Evolutionary conservation across 257 asterid genomes (phyloP).

Genomic region (Plectranthus barbatus): DNA sequence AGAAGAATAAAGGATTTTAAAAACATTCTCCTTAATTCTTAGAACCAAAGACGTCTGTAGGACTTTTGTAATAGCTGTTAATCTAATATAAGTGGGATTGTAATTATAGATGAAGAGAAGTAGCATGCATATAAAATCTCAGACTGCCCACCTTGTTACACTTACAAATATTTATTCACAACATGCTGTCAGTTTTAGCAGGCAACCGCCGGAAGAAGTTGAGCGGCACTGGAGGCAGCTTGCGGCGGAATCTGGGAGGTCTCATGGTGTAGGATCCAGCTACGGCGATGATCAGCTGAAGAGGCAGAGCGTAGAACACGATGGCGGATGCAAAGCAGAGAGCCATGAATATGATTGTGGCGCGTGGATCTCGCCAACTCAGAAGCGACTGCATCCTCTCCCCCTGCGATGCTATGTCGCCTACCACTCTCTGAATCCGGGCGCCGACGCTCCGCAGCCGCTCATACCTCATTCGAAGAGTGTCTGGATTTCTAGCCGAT

Average conservation of each 20-base stretch:
- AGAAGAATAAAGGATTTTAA: too few relatives aligned
- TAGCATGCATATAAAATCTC: too few relatives aligned
- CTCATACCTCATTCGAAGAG: constrained; percentile 46
- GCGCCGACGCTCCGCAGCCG: constrained; percentile 64
- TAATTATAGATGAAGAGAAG: too few relatives aligned
- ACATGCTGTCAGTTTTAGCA: background rate
- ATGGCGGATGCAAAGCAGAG: background rate
- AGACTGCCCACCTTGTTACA: too few relatives aligned
- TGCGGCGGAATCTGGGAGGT: background rate
- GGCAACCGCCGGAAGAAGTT: background rate
- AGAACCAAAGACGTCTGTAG: too few relatives aligned
- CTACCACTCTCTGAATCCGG: constrained; percentile 71
- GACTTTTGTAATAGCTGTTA: too few relatives aligned
- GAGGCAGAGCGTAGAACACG: background rate
- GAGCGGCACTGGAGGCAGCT: background rate
- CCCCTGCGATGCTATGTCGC: constrained; percentile 69
- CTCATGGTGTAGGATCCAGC: background rate
- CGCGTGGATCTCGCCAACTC: constrained; percentile 79
- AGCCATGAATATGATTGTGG: constrained; percentile 50
- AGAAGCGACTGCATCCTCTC: constrained; percentile 59
- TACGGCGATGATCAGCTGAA: background rate
- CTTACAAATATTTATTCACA: background rate
- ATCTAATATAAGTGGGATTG: too few relatives aligned
- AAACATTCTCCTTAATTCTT: too few relatives aligned
- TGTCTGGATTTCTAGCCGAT: constrained; percentile 31